phyloP scores from a whole-genome alignment of 805 yeast genomes.

The Priceomyces castillae region DNA sequence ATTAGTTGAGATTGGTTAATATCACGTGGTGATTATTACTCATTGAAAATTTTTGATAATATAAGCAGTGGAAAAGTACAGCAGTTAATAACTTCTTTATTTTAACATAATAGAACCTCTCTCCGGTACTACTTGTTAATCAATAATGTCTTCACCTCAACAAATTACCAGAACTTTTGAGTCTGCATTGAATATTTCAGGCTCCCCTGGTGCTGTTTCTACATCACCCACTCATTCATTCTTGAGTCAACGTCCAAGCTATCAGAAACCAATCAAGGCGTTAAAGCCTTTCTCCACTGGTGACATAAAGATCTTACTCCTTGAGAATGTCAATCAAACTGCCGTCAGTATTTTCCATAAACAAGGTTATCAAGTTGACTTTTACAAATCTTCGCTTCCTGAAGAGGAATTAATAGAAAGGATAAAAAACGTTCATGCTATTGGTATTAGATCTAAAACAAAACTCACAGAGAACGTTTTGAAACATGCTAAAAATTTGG shows the following conservation, averaged over 20 bases:
- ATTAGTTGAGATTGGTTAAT: background rate
- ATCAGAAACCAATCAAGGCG: conserved; percentile 57
- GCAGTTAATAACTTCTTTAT: background rate
- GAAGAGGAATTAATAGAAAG: conserved; percentile 94
- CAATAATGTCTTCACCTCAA: conserved; percentile 61
- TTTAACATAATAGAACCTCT: background rate
- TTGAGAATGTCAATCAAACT: conserved; percentile 92
- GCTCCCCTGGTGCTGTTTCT: conserved; percentile 70
- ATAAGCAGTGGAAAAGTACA: background rate
- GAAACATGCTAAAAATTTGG: conserved; percentile 83
- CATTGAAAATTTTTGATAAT: conserved; percentile 2
- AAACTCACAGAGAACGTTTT: conserved; percentile 77
- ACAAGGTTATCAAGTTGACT: conserved; percentile 98
- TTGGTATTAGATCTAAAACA: conserved; percentile 98
- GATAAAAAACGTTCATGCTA: conserved; percentile 90
- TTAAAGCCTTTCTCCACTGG: conserved; percentile 95
- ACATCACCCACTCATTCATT: conserved; percentile 82
- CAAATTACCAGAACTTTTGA: conserved; percentile 63
- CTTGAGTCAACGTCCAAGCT: conserved; percentile 51
- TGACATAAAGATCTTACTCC: conserved; percentile 84
- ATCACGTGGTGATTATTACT: conserved; percentile 3
- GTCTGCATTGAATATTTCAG: conserved; percentile 49
- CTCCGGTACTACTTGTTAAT: background rate
- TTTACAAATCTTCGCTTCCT: conserved; percentile 80
- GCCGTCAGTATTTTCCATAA: conserved; percentile 80